A percentile compares a stretch with the other conserved stretches of the same genome.
phyloP scores from a whole-genome alignment of 2,329 filamentous ascomycete species.

The Hysterium pulicare region DNA sequence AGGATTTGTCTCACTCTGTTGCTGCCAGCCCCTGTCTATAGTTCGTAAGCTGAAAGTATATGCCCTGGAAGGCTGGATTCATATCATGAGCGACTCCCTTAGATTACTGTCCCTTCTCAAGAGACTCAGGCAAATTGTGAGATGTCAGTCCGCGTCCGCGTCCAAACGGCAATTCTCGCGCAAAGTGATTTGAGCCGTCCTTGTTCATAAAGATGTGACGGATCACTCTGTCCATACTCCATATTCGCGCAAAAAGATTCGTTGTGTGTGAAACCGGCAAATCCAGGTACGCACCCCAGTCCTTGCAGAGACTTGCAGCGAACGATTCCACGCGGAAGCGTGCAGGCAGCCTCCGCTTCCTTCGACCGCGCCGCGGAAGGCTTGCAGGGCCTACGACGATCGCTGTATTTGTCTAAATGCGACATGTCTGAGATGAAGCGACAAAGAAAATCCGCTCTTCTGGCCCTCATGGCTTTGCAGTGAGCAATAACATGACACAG shows the following conservation, averaged over 20 bases:
- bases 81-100: conserved; percentile 5
- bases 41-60: conserved; percentile 5
- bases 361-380: conserved; percentile 26
- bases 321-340: conserved; percentile 18
- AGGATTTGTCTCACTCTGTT: conserved; percentile 23
- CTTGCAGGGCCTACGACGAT: conserved; percentile 23
- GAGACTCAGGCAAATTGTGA: conserved; percentile 23
- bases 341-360: conserved; percentile 24
- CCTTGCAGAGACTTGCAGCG: conserved; percentile 22
- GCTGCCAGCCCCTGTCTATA: conserved; percentile 20
- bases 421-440: conserved; percentile 21
- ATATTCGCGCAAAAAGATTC: not conserved
- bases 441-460: conserved; percentile 11
- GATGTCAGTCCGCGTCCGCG: not conserved
- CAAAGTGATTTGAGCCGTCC: conserved; percentile 4
- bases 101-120: conserved; percentile 26
- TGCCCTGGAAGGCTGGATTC: conserved; percentile 15
- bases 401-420: conserved; percentile 12
- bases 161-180: not conserved
- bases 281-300: conserved; percentile 16
- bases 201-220: conserved; percentile 10
- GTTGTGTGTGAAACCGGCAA: conserved; percentile 25
- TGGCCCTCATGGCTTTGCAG: not conserved
- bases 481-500: conserved; percentile 5
- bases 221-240: not conserved